A percentile compares a stretch with the other conserved stretches of the same genome.
Conservation (phyloP, 78 protist species). For the Ministeria vibrans region DNA sequence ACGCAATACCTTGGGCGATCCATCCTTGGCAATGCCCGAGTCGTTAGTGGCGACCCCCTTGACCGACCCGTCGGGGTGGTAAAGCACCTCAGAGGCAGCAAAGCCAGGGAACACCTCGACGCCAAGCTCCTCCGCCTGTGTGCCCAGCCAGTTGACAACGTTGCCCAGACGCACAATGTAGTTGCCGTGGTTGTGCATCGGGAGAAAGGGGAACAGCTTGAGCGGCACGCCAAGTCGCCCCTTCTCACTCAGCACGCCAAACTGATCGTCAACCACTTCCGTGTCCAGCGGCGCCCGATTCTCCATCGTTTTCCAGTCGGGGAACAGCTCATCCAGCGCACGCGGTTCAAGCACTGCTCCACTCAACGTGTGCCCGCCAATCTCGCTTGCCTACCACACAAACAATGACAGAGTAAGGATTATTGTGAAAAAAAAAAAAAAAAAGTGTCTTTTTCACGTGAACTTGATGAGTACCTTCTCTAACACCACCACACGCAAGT, state of each 20-base stretch:
- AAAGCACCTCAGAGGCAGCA: constrained; percentile 68
- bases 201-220: constrained; percentile 17
- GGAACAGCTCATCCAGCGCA: constrained; percentile 87
- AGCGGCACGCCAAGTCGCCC: background rate
- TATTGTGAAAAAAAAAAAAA: no score
- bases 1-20: constrained; percentile 25
- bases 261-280: constrained; percentile 64
- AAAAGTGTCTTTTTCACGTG: no score
- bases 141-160: constrained; percentile 73
- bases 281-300: constrained; percentile 77
- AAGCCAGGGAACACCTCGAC: constrained; percentile 90
- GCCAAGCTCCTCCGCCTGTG: constrained; percentile 88
- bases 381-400: background rate
- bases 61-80: constrained; percentile 60
- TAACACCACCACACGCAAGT: constrained; percentile 67
- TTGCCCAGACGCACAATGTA: constrained; percentile 82
- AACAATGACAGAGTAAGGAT: no score
- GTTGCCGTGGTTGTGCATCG: constrained; percentile 88
- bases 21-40: constrained; percentile 80
- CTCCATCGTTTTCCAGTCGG: constrained; percentile 86
- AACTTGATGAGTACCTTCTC: no score
- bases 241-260: constrained; percentile 46
- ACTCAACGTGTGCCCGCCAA: constrained; percentile 80
- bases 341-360: constrained; percentile 92
- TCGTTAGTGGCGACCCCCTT: constrained; percentile 81